Base-by-base conservation (phyloP, 108 stramenopile species). In the Cyclostephanos tholiformis region DNA sequence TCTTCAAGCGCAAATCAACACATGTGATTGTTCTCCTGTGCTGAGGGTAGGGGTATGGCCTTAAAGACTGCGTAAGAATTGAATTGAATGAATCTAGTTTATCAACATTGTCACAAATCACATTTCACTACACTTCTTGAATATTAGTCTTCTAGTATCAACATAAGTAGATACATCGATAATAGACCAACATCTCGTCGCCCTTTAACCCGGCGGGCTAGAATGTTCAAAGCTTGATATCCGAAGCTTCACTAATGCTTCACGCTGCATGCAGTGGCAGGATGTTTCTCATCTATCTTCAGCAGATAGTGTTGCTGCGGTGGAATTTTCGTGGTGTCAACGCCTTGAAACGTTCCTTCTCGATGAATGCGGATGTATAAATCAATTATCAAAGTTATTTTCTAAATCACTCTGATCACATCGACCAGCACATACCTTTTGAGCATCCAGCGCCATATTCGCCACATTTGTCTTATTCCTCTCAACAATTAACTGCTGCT, bases 401-500 rank as follows among this genome's bases (percentile, higher is more conserved):
- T 5, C 17, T 2, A 39, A 25, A 20, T 38, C 13, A 62, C 36
- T 8, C n/a, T 29, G 12, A 16, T 55, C 53, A 55, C 53, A 55
- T 26, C 53, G 22, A 10, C 44, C 44, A 1, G 2, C 30, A 63
- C 75, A 56, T 38, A 76, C 71, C 57, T 73, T 80, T 41, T 73
- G 71, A 20, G 73, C 87, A 53, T 75, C 63, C 60, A 90, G 63
- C 26, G 89, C 88, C 68, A 83, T 64, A 35, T 91, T 91, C 1
- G 90, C 93, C 55, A 84, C 79, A 55, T 79, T 53, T 11, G 92
- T 89, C 71, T 94, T 91, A 50, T 90, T 85, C 29, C 81, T 73
- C 76, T 97, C 94, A n/a, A 68, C 72, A 38, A 94, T 76, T 11
- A 97, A 81, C 74, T 87, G 76, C 64, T 84, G 82, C 79, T 97